Evolutionary conservation across 257 asterid genomes (phyloP).

Genomic region (Plectranthus barbatus): DNA sequence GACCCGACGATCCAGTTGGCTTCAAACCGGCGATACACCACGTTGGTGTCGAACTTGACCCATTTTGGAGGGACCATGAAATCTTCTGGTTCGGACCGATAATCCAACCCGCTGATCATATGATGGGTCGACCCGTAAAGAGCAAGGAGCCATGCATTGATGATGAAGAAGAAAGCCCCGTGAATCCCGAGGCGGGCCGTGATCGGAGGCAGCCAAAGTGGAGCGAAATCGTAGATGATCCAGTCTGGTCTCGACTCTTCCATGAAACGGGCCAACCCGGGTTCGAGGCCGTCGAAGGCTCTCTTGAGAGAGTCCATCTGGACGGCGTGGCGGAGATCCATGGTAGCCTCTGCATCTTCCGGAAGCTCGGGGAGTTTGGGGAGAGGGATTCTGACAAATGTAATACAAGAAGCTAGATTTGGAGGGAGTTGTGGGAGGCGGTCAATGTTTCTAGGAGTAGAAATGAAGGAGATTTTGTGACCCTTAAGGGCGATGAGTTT

Average conservation of each 20-base stretch:
- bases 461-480: too few relatives aligned
- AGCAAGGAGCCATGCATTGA: conserved; percentile 10
- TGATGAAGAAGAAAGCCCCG: conserved; percentile 6
- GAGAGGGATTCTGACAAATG: conserved; percentile 31
- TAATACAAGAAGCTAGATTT: conserved; percentile 18
- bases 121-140: neutral
- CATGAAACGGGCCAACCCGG: conserved; percentile 13
- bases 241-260: conserved; percentile 15
- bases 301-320: conserved; percentile 16
- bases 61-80: conserved; percentile 30
- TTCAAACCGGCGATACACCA: conserved; percentile 12
- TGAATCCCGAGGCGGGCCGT: conserved; percentile 11
- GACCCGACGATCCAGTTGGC: too few relatives aligned
- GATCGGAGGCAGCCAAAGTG: conserved; percentile 25
- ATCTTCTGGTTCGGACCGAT: conserved; percentile 20
- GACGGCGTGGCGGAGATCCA: conserved; percentile 5
- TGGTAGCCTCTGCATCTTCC: conserved; percentile 23
- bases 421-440: conserved; percentile 47
- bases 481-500: conserved; percentile 42
- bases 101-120: conserved; percentile 14
- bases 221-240: conserved; percentile 17
- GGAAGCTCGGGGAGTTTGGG: conserved; percentile 23
- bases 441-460: conserved; percentile 46
- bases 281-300: too few relatives aligned
- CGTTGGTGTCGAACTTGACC: conserved; percentile 20